Percentiles rank a stretch among this genome's conserved stretches.
phyloP scores from a whole-genome alignment of 768 basidiomycete genomes.

The Cubamyces sp. region DNA sequence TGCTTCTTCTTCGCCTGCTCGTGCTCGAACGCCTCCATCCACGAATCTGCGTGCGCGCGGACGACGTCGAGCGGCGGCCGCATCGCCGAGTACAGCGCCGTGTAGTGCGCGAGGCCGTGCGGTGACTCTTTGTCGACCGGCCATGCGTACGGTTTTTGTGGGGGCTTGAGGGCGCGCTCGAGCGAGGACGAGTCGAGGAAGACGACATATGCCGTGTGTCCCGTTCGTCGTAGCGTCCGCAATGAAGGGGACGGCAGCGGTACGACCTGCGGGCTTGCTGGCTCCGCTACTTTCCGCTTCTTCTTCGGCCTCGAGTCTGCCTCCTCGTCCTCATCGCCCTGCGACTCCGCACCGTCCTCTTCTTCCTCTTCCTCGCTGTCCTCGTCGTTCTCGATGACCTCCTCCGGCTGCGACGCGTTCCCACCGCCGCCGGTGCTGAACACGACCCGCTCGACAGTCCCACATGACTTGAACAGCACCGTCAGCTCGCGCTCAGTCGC shows the following conservation, averaged over 20 bases:
- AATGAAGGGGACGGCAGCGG: constrained; percentile 59
- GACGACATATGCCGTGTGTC: constrained; percentile 69
- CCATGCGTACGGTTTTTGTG: constrained; percentile 65
- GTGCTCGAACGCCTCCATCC: constrained; percentile 78
- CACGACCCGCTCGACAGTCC: constrained; percentile 75
- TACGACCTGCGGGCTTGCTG: constrained; percentile 52
- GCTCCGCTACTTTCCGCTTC: constrained; percentile 37
- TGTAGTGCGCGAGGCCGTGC: constrained; percentile 74
- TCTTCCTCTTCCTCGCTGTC: constrained; percentile 40
- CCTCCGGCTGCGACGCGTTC: constrained; percentile 39
- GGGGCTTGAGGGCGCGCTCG: constrained; percentile 60
- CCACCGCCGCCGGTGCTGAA: constrained; percentile 46
- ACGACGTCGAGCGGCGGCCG: constrained; percentile 78
- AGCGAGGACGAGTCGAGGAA: constrained; percentile 77
- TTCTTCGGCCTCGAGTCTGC: constrained; percentile 39
- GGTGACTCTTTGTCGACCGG: constrained; percentile 60
- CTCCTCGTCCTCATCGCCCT: constrained; percentile 42
- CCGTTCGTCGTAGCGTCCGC: constrained; percentile 64
- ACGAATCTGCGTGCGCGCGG: constrained; percentile 78
- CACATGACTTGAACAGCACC: constrained; percentile 75
- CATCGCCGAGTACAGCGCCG: constrained; percentile 59
- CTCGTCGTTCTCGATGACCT: constrained; percentile 31
- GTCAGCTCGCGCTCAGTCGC: constrained; percentile 81
- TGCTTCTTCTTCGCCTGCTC: constrained; percentile 63
- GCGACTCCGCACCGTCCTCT: constrained; percentile 38